These are phyloP conservation scores for Ustilago hordei DNA, from an alignment of 1,284 basidiomycete genomes.

Conservation along the genomic window DNA sequence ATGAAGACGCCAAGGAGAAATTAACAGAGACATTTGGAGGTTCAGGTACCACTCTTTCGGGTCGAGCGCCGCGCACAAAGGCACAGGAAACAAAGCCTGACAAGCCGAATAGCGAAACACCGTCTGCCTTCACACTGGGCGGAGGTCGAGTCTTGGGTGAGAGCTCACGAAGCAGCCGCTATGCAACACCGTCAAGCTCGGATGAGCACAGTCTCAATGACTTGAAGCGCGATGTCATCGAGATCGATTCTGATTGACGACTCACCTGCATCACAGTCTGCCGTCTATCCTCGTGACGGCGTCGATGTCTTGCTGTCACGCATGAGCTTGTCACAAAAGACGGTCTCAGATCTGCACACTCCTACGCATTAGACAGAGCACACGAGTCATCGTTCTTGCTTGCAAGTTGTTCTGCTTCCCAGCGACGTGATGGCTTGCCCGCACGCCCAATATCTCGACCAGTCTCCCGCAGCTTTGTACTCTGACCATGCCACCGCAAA, in stretches of 20 bases:
- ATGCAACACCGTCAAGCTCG: slow-evolving; percentile 34
- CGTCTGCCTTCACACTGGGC: slow-evolving; percentile 34
- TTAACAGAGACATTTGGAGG: slow-evolving; percentile 29
- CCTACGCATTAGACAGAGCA: background rate
- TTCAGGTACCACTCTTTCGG: slow-evolving; percentile 35
- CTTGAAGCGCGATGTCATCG: slow-evolving; percentile 49
- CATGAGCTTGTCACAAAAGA: background rate
- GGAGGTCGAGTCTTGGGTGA: slow-evolving; percentile 36
- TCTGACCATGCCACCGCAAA: background rate
- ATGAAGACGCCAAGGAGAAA: slow-evolving; percentile 16
- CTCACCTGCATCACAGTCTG: background rate
- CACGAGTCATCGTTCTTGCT: background rate
- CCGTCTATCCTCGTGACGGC: background rate
- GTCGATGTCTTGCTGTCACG: background rate
- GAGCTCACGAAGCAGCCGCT: slow-evolving; percentile 43
- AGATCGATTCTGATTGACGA: slow-evolving; percentile 60
- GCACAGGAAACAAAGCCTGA: slow-evolving; percentile 21
- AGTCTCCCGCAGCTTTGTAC: background rate
- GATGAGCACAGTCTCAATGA: slow-evolving; percentile 38
- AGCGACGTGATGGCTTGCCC: background rate
- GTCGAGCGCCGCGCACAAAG: slow-evolving; percentile 33
- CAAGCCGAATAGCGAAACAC: slow-evolving; percentile 15
- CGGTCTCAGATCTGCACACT: background rate
- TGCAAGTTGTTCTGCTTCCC: background rate
- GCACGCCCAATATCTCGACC: background rate